Evolutionary conservation across 2,329 filamentous ascomycete species (phyloP).

Genomic region (Microdochium paspali): DNA sequence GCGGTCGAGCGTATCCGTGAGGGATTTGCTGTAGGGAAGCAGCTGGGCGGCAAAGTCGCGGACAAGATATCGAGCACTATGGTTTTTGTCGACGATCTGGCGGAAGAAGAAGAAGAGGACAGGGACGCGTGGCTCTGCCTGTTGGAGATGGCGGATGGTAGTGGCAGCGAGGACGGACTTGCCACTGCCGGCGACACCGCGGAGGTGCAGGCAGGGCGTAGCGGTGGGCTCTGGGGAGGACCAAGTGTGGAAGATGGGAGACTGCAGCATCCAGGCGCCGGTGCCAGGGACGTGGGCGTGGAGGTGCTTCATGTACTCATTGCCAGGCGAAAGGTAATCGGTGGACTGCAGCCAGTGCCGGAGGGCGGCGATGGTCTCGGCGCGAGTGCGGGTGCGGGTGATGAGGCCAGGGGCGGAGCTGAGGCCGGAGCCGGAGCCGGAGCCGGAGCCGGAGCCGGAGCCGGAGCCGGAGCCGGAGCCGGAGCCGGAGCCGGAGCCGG

Average conservation of each 20-base stretch:
- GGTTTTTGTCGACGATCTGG: conserved; percentile 26
- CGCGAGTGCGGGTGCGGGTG: background rate
- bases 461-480: too few species aligned
- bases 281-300: conserved; percentile 13
- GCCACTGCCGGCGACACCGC: conserved; percentile 20
- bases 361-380: conserved; percentile 5
- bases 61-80: conserved; percentile 16
- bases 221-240: conserved; percentile 19
- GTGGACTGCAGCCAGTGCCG: conserved; percentile 20
- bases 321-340: conserved; percentile 11
- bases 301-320: conserved; percentile 14
- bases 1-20: conserved; percentile 14
- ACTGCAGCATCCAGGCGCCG: conserved; percentile 8
- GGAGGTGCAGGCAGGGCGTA: conserved; percentile 11
- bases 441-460: too few species aligned
- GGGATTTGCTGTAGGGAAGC: conserved; percentile 16
- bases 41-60: conserved; percentile 25
- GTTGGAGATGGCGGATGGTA: conserved; percentile 11
- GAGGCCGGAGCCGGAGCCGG: too few species aligned
- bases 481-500: too few species aligned
- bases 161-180: conserved; percentile 24
- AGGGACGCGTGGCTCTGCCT: background rate
- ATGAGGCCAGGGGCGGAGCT: too few species aligned
- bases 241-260: conserved; percentile 6
- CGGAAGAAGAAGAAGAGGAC: conserved; percentile 22